phyloP scores from a whole-genome alignment of 306 rosid genomes.

The Sechiopsis laciniata region DNA sequence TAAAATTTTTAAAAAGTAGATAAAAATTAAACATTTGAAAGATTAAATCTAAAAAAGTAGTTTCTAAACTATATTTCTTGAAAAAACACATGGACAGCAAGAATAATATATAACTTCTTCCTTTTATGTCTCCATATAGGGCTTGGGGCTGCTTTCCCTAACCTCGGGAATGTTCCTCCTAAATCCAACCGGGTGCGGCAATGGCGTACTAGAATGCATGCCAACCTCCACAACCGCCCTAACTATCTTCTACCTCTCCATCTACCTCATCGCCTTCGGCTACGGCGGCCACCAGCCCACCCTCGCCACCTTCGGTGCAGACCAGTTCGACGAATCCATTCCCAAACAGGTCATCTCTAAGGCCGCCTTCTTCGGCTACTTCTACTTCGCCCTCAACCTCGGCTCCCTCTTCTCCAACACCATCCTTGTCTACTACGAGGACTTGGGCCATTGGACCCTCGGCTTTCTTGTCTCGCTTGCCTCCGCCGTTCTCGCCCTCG shows the following conservation, averaged over 20 bases:
- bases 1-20: no score
- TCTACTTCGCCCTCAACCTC: constrained; percentile 53
- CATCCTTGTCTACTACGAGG: constrained; percentile 44
- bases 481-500: constrained; percentile 40
- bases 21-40: no score
- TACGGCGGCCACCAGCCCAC: constrained; percentile 64
- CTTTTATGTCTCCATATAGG: constrained; percentile 18
- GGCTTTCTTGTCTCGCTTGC: constrained; percentile 39
- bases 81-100: no score
- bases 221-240: constrained; percentile 33
- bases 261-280: constrained; percentile 52
- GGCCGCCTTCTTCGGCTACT: constrained; percentile 43
- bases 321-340: constrained; percentile 39
- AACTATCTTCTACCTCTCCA: constrained; percentile 37
- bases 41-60: no score
- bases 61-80: no score
- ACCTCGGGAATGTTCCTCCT: constrained; percentile 35
- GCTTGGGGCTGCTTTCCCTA: constrained; percentile 43
- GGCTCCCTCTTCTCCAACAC: constrained; percentile 60
- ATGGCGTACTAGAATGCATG: constrained; percentile 22
- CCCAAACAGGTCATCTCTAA: constrained; percentile 16
- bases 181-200: constrained; percentile 43
- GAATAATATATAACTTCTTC: no score
- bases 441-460: constrained; percentile 41
- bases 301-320: constrained; percentile 55